Conservation (phyloP, 495 filamentous ascomycete genomes). For the Aspergillus olivimuriae region DNA sequence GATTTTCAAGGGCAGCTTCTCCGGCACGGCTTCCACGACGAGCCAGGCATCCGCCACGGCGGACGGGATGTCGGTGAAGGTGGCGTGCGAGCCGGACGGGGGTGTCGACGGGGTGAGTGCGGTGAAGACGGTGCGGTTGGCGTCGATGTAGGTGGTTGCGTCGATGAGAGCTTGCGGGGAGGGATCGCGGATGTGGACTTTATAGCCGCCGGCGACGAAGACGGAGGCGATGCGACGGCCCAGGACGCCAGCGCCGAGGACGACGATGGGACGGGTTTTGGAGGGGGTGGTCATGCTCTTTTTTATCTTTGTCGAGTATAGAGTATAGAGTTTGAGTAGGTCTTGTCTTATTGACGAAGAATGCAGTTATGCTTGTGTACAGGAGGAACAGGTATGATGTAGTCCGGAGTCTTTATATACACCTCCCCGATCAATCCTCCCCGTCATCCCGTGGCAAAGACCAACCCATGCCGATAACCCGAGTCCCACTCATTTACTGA, state of each 20-base stretch:
- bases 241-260: slow-evolving; percentile 44
- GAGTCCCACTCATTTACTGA: too few relatives aligned
- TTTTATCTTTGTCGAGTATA: not conserved
- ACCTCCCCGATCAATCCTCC: too few relatives aligned
- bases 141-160: slow-evolving; percentile 27
- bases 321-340: too few relatives aligned
- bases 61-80: slow-evolving; percentile 18
- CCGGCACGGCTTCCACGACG: slow-evolving; percentile 48
- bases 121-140: slow-evolving; percentile 25
- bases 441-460: too few relatives aligned
- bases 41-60: slow-evolving; percentile 30
- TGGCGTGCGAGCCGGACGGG: slow-evolving; percentile 9
- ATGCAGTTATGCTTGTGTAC: not conserved
- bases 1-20: slow-evolving; percentile 43
- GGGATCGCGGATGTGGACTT: slow-evolving; percentile 37
- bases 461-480: too few relatives aligned
- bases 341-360: not conserved
- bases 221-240: slow-evolving; percentile 39
- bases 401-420: not conserved
- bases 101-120: slow-evolving; percentile 1
- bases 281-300: not conserved
- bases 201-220: slow-evolving; percentile 38
- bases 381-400: not conserved
- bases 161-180: slow-evolving; percentile 17
- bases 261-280: slow-evolving; percentile 27